Evolutionary conservation across 495 filamentous ascomycete genomes (phyloP).

Genomic region (Lichenothelia convexa): DNA sequence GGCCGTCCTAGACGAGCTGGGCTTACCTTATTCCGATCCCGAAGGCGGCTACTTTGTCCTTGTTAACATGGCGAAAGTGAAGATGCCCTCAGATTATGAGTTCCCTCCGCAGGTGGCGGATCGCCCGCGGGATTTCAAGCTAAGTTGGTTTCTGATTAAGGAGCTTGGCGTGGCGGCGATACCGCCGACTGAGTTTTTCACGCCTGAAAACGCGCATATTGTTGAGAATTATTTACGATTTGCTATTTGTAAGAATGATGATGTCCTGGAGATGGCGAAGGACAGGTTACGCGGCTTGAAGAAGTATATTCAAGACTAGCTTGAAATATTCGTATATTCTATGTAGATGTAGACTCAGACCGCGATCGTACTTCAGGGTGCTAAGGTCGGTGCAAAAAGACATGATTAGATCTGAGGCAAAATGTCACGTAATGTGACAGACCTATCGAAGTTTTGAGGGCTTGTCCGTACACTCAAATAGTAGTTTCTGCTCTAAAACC

Average conservation of each 20-base stretch:
- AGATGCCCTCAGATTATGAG: constrained; percentile 58
- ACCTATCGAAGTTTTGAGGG: no score
- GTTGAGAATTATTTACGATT: constrained; percentile 88
- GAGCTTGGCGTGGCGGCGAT: constrained; percentile 93
- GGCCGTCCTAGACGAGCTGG: constrained; percentile 71
- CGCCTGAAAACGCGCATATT: constrained; percentile 58
- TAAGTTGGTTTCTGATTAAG: constrained; percentile 90
- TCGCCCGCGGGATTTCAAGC: constrained; percentile 78
- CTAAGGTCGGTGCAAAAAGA: no score
- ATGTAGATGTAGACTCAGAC: no score
- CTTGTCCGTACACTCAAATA: no score
- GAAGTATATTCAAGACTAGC: constrained; percentile 43
- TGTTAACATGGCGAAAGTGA: constrained; percentile 73
- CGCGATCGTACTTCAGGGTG: no score
- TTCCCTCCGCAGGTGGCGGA: constrained; percentile 78
- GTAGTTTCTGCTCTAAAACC: no score
- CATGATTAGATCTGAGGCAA: no score
- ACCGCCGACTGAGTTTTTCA: constrained; percentile 93
- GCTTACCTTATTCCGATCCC: constrained; percentile 77
- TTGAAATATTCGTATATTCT: no score
- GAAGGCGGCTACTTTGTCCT: constrained; percentile 96
- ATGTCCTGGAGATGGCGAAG: constrained; percentile 76
- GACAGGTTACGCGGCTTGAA: constrained; percentile 71
- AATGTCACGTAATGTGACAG: no score
- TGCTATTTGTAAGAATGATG: constrained; percentile 91